Conservation (phyloP, 306 rosid genomes). For the Mimosa pudica region DNA sequence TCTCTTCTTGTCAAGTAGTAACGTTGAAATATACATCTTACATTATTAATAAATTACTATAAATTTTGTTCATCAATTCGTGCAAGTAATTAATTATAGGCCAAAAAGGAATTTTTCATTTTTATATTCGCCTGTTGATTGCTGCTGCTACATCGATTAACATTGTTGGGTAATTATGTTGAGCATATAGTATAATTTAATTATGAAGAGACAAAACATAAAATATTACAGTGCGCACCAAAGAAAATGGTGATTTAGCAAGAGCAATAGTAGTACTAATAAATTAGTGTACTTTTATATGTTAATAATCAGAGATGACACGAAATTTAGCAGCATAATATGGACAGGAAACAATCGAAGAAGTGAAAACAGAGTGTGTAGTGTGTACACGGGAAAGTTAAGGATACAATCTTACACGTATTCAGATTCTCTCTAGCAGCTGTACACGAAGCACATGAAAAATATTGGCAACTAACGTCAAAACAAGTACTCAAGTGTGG, state of each 20-base stretch:
- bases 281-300: not conserved
- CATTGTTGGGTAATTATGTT: too few relatives aligned
- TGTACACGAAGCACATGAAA: not conserved
- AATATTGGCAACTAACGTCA: conserved; percentile 1
- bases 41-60: not conserved
- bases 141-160: not conserved
- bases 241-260: not conserved
- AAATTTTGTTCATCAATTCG: not conserved
- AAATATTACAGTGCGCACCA: too few relatives aligned
- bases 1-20: not conserved
- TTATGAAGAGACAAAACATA: too few relatives aligned
- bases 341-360: too few relatives aligned
- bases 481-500: conserved; percentile 13
- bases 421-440: not conserved
- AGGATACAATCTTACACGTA: conserved; percentile 3
- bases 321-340: not conserved
- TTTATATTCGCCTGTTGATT: not conserved
- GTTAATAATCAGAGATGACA: not conserved
- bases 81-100: too few relatives aligned
- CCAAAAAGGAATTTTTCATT: too few relatives aligned
- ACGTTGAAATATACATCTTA: not conserved
- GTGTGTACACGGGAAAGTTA: not conserved
- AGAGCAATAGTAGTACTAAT: too few relatives aligned
- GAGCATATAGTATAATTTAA: too few relatives aligned
- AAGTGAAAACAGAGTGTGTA: too few relatives aligned